These are phyloP conservation scores for Hevea brasiliensis DNA, from an alignment of 345 rosid species.

Conservation along the genomic window DNA sequence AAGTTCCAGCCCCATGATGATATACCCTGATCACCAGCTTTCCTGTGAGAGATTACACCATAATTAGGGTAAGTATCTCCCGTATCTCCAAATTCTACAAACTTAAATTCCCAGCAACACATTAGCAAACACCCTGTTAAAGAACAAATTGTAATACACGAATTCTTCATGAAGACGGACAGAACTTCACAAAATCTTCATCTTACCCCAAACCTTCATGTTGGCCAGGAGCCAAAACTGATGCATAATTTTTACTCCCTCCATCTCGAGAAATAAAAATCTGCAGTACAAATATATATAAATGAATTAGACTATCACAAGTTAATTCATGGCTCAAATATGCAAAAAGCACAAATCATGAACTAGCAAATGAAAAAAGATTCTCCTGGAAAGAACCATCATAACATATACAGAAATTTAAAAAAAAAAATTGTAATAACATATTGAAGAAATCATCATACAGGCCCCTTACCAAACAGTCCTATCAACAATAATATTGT, in stretches of 20 bases:
- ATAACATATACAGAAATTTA: too few species aligned
- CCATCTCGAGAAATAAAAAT: constrained; percentile 96
- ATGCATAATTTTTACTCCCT: constrained; percentile 75
- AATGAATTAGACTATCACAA: constrained; percentile 8
- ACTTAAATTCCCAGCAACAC: background rate
- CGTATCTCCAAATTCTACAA: background rate
- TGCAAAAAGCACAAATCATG: background rate
- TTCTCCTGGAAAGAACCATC: background rate
- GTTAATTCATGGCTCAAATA: constrained; percentile 11
- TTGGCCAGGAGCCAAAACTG: constrained; percentile 96
- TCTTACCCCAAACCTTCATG: constrained; percentile 91
- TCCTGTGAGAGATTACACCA: constrained; percentile 45
- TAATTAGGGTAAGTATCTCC: constrained; percentile 10
- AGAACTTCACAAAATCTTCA: background rate
- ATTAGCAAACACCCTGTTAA: background rate
- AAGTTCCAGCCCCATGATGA: constrained; percentile 99
- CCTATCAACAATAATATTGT: background rate
- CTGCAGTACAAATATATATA: constrained; percentile 38
- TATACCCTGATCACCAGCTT: constrained; percentile 68
- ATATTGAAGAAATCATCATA: background rate
- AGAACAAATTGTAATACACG: background rate
- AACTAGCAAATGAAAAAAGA: background rate
- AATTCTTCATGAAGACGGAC: background rate
- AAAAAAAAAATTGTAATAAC: background rate
- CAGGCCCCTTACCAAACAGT: too few species aligned